These are phyloP conservation scores for Boletales sp. DNA, from an alignment of 768 basidiomycete genomes.

Conservation along the genomic window DNA sequence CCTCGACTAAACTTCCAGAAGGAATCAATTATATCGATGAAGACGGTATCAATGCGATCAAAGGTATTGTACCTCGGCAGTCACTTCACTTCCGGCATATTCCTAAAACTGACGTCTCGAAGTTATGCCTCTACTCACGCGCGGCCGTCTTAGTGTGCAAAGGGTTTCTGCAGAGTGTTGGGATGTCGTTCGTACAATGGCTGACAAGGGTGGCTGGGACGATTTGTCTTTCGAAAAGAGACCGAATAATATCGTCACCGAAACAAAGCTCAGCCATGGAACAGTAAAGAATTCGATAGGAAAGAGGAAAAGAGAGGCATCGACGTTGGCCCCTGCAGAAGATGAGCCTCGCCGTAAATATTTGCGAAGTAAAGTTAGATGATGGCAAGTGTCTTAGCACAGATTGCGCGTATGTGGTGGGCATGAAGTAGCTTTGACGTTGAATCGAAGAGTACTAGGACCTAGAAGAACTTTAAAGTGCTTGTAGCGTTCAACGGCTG, in stretches of 20 bases:
- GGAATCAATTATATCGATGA: slow-evolving; percentile 66
- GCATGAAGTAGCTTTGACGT: too few species aligned
- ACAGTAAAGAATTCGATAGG: neutral
- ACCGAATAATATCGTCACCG: neutral
- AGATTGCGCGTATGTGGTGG: too few species aligned
- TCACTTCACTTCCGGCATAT: neutral
- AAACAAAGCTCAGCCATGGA: slow-evolving; percentile 1
- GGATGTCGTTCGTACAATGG: slow-evolving; percentile 55
- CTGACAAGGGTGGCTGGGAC: slow-evolving; percentile 79
- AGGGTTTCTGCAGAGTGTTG: slow-evolving; percentile 66
- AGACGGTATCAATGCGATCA: slow-evolving; percentile 58
- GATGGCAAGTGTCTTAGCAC: neutral
- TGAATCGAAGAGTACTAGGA: too few species aligned
- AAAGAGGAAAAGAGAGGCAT: slow-evolving; percentile 23
- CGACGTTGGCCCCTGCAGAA: neutral
- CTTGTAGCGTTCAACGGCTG: too few species aligned
- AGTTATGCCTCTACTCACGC: slow-evolving; percentile 78
- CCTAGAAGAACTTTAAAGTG: too few species aligned
- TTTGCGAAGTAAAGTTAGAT: slow-evolving; percentile 14
- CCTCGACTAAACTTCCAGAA: slow-evolving; percentile 39
- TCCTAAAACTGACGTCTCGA: slow-evolving; percentile 12
- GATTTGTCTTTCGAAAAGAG: slow-evolving; percentile 39
- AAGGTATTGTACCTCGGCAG: slow-evolving; percentile 40
- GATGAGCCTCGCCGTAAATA: slow-evolving; percentile 21
- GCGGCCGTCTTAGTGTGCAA: slow-evolving; percentile 87